Conservation (phyloP, 805 yeast genomes). For the Ogataea chonburiensis region DNA sequence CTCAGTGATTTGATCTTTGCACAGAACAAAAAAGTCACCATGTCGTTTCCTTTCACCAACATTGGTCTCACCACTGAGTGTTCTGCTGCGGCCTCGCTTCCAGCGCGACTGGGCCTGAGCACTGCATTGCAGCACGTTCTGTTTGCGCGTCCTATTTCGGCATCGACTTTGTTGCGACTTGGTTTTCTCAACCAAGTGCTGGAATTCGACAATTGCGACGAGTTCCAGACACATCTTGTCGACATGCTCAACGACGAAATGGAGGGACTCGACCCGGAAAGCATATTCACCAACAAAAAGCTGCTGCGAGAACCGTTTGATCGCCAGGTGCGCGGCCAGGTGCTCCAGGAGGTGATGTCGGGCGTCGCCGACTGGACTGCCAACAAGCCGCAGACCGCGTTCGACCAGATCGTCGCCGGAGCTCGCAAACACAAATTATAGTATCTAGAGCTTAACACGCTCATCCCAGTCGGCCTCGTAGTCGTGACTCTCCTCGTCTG, state of each 20-base stretch:
- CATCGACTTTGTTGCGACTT: constrained; percentile 50
- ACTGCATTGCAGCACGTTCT: constrained; percentile 71
- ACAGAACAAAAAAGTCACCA: constrained; percentile 51
- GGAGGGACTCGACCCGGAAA: constrained; percentile 44
- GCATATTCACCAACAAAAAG: constrained; percentile 45
- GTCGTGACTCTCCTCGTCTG: constrained; percentile 52
- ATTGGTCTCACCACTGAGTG: constrained; percentile 86
- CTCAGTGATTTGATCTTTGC: constrained; percentile 76
- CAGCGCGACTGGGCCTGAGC: constrained; percentile 69
- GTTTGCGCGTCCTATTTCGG: constrained; percentile 62
- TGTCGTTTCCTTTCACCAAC: constrained; percentile 76
- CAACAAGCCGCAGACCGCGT: constrained; percentile 72
- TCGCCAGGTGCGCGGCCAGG: constrained; percentile 44
- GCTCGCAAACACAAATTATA: constrained; percentile 58
- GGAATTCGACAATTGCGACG: constrained; percentile 35
- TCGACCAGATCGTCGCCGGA: constrained; percentile 52
- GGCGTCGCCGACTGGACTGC: constrained; percentile 71
- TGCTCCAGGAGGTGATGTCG: constrained; percentile 61
- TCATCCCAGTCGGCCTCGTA: constrained; percentile 55
- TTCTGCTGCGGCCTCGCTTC: constrained; percentile 65
- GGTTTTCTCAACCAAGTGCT: constrained; percentile 66
- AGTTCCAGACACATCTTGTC: constrained; percentile 43
- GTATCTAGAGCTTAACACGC: constrained; percentile 19
- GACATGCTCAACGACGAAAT: constrained; percentile 37
- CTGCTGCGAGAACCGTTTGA: constrained; percentile 37